These are phyloP conservation scores for Catunica adiposa DNA, from an alignment of 2,329 filamentous ascomycete species.

Conservation along the genomic window DNA sequence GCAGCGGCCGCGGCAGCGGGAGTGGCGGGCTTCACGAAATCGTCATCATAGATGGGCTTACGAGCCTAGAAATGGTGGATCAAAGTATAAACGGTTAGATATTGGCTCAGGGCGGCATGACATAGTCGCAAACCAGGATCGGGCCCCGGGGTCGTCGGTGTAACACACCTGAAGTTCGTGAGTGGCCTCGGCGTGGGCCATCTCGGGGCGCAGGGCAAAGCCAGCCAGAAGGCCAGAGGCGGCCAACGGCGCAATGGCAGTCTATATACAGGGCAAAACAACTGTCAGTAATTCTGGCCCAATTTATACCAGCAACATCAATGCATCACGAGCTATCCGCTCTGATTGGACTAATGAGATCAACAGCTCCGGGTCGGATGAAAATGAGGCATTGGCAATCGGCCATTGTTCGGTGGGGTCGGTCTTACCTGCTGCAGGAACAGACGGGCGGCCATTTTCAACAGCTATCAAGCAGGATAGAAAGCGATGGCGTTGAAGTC, in stretches of 20 bases:
- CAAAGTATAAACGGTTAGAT: background rate
- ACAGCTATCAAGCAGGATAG: slow-evolving; percentile 15
- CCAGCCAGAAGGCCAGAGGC: slow-evolving; percentile 34
- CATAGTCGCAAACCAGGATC: background rate
- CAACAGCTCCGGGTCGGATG: background rate
- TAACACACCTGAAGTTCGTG: slow-evolving; percentile 15
- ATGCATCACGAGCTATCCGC: background rate
- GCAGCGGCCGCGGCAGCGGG: slow-evolving; percentile 17
- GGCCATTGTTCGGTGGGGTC: background rate
- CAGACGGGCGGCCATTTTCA: slow-evolving; percentile 43
- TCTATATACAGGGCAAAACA: slow-evolving; percentile 22
- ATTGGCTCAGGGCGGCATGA: background rate
- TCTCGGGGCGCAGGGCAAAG: slow-evolving; percentile 31
- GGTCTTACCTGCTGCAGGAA: slow-evolving; percentile 37
- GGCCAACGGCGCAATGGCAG: slow-evolving; percentile 36
- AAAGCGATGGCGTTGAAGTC: slow-evolving; percentile 4
- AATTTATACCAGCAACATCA: background rate
- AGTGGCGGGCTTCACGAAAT: slow-evolving; percentile 19
- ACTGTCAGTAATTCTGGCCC: background rate
- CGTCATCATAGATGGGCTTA: slow-evolving; percentile 70
- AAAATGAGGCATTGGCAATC: background rate
- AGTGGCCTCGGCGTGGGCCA: slow-evolving; percentile 36
- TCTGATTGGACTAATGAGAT: background rate
- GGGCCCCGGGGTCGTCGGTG: background rate
- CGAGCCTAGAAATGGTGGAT: slow-evolving; percentile 16